Conservation (phyloP, 805 yeast species). For the Ogataea corticis region DNA sequence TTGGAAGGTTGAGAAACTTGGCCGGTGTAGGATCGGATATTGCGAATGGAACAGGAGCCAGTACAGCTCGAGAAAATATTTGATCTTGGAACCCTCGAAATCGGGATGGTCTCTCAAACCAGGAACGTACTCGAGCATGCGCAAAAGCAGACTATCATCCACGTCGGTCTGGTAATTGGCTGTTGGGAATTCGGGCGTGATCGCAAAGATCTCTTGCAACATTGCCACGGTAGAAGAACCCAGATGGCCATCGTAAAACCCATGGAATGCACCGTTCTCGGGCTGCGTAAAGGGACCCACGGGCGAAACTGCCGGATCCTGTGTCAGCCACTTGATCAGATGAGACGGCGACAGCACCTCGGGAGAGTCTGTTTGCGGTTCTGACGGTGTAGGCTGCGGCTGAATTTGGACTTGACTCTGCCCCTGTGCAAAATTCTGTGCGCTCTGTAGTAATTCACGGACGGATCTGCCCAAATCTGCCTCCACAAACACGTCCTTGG, state of each 20-base stretch:
- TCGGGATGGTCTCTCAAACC: slow-evolving; percentile 19
- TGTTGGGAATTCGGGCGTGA: slow-evolving; percentile 26
- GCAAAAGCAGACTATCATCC: slow-evolving; percentile 16
- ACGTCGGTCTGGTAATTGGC: slow-evolving; percentile 24
- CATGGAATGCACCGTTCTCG: slow-evolving; percentile 20
- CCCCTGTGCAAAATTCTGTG: too few species aligned
- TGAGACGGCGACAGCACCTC: slow-evolving; percentile 15
- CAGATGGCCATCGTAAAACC: slow-evolving; percentile 19
- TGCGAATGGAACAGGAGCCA: slow-evolving; percentile 61
- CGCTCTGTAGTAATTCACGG: too few species aligned
- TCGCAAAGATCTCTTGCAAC: slow-evolving; percentile 24
- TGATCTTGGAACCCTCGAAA: slow-evolving; percentile 20
- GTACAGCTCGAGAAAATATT: slow-evolving; percentile 36
- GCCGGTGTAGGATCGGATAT: slow-evolving; percentile 47
- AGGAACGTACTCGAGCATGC: slow-evolving; percentile 23
- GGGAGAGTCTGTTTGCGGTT: too few species aligned
- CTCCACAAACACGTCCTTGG: too few species aligned
- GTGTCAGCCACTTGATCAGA: slow-evolving; percentile 21
- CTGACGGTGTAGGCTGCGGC: too few species aligned
- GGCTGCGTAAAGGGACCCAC: slow-evolving; percentile 5
- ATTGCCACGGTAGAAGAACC: slow-evolving; percentile 21
- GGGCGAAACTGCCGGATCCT: slow-evolving; percentile 19
- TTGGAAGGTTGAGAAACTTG: slow-evolving; percentile 49
- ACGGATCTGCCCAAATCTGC: too few species aligned
- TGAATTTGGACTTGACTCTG: too few species aligned